Percentiles rank a stretch among this genome's conserved stretches.
Conservation (phyloP, 176 grass and related monocot species). For the Phragmites australis region DNA sequence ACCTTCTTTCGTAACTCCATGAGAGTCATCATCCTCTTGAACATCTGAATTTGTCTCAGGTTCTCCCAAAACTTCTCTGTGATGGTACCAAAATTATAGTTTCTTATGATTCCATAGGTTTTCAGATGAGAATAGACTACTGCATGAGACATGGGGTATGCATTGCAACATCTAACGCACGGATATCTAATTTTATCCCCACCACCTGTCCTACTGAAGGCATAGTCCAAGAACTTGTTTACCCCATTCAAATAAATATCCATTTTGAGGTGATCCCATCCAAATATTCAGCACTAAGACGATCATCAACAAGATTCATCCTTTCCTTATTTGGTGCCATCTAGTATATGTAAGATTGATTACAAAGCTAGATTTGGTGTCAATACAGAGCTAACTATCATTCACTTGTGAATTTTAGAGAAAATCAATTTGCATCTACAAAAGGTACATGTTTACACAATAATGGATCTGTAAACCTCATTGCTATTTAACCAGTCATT, state of each 20-base stretch:
- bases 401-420: too few relatives aligned
- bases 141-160: background rate
- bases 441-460: too few relatives aligned
- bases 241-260: conserved; percentile 5
- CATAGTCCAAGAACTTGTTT: conserved; percentile 14
- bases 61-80: conserved; percentile 5
- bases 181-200: background rate
- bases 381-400: background rate
- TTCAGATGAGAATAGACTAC: conserved; percentile 1
- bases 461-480: too few relatives aligned
- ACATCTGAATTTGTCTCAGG: background rate
- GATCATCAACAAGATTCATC: background rate
- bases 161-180: conserved; percentile 25
- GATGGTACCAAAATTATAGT: conserved; percentile 33
- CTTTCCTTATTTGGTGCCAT: conserved; percentile 7
- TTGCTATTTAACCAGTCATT: too few relatives aligned
- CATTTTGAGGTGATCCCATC: background rate
- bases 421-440: too few relatives aligned
- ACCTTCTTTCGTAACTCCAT: background rate
- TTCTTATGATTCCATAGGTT: conserved; percentile 2
- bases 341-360: background rate
- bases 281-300: background rate
- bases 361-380: background rate
- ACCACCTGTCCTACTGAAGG: background rate
- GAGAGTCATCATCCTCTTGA: background rate